Evolutionary conservation across 768 basidiomycete genomes (phyloP), one percentile per base, ranked within the genome.

Genomic region (Pisolithus marmoratus): DNA sequence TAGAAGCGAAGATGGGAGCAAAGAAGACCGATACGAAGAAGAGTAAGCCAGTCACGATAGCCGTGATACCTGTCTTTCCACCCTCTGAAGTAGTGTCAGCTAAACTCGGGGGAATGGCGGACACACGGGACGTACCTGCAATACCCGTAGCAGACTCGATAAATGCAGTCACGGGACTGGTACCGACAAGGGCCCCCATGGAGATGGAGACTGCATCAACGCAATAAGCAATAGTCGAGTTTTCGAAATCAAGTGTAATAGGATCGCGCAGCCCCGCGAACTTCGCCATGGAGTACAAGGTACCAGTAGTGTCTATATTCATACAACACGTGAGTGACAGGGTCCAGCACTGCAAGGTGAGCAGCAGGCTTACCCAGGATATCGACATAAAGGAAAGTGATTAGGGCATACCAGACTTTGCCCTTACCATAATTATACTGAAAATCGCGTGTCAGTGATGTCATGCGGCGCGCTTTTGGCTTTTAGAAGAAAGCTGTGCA

Each of bases 351-450:
- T 2, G 23, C 15, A 41, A 51, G 26, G n/a, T 15, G 12, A 34
- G n/a, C 29, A 46, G 8, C 9, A 4, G 55, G 63, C 77, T 43
- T 58, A 84, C 82, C 85, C 60, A 89, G 77, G 56, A 91, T 87
- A 68, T 90, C 88, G 59, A 93, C 90, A 64, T 92, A 93, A 50
- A 94, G 80, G 81, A 94, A 90, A 0, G 90, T 93, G 63, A 90
- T 71, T 24, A 93, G 75, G 6, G 90, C 90, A 65, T 92, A 90
- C 90, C 90, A 93, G 23, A 91, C 85, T 34, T 71, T 78, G 44
- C 87, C 87, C 53, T 84, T 88, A 36, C 74, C 74, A 61, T 68
- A 70, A 54, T 64, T 63, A 54, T 77, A 80, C 82, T 45, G 26
- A 17, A 4, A 40, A 24, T 27, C 23, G 14, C 42, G 42, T 6